A percentile compares a stretch with the other conserved stretches of the same genome.
Conservation (phyloP, 169 alveolate genomes). For the Theileria luwenshuni region DNA sequence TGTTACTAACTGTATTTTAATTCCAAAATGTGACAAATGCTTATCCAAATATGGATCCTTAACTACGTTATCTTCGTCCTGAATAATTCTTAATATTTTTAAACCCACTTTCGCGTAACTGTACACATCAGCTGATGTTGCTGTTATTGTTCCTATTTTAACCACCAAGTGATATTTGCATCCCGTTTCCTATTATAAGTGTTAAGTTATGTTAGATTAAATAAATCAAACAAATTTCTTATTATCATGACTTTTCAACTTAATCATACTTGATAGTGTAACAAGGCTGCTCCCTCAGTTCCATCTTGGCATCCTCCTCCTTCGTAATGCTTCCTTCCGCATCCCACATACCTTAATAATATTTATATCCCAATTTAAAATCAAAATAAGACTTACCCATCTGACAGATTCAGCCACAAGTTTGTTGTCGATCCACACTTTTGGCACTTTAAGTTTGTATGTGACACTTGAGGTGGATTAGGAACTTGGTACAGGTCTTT, state of each 20-base stretch:
- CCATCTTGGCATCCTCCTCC: conserved; percentile 89
- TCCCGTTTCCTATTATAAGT: conserved; percentile 79
- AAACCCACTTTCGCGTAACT: conserved; percentile 83
- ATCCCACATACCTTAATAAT: conserved; percentile 80
- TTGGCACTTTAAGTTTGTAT: conserved; percentile 59
- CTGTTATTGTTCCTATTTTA: conserved; percentile 91
- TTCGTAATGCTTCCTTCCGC: conserved; percentile 86
- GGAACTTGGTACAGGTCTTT: conserved; percentile 59
- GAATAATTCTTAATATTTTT: background rate
- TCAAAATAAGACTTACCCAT: conserved; percentile 48
- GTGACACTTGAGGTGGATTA: conserved; percentile 49
- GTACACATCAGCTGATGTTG: conserved; percentile 88
- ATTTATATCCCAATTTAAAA: background rate
- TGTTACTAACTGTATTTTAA: conserved; percentile 80
- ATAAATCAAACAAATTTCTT: too few relatives aligned
- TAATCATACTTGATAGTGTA: conserved; percentile 69
- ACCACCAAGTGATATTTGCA: conserved; percentile 87
- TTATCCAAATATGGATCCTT: conserved; percentile 83
- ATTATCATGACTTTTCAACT: too few relatives aligned
- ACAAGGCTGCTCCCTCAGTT: conserved; percentile 89
- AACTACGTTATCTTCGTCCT: conserved; percentile 83
- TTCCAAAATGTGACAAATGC: conserved; percentile 88
- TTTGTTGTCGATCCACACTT: conserved; percentile 69
- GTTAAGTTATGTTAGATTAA: too few relatives aligned
- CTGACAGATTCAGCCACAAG: conserved; percentile 77